These are phyloP conservation scores for barley (Hordeum vulgare) DNA, from an alignment of 176 grass and related monocot species.

Conservation along the genomic window MorexV3_pseudomolecules_assembly NC_058520.1:594724942-594725441, in stretches of 20 bases:
- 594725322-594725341: neutral
- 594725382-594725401: neutral
- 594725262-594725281: neutral
- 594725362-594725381: neutral
- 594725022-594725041: slow-evolving; percentile 50
- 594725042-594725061: slow-evolving; percentile 77
- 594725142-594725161: slow-evolving; percentile 69
- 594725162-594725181: slow-evolving; percentile 69
- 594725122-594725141: slow-evolving; percentile 36
- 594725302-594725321: slow-evolving; percentile 1
- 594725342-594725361: no score
- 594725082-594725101: slow-evolving; percentile 66
- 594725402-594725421: neutral
- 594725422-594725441: no score
- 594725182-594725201: slow-evolving; percentile 31
- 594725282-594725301: neutral
- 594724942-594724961: slow-evolving; percentile 72
- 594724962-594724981: slow-evolving; percentile 82
- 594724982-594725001: slow-evolving; percentile 89
- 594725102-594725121: slow-evolving; percentile 38
- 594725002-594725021: slow-evolving; percentile 55
- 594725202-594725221: neutral
- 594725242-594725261: no score
- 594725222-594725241: no score
- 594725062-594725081: slow-evolving; percentile 87